Evolutionary conservation across 768 basidiomycete genomes (phyloP).

Genomic region (Lyophyllum shimeji): DNA sequence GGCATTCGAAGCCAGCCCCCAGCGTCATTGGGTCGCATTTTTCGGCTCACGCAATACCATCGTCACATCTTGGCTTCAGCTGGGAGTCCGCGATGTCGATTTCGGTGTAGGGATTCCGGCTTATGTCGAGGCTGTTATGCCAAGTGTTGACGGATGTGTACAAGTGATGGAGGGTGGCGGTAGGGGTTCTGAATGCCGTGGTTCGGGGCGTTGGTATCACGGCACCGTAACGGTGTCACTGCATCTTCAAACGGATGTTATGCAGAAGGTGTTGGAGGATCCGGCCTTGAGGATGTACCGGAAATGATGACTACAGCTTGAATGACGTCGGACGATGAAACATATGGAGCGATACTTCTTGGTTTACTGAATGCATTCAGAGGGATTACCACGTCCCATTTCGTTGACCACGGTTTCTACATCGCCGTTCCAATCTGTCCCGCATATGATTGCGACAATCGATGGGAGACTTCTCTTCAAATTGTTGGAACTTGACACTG

Average conservation of each 20-base stretch:
- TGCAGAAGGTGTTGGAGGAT: constrained; percentile 23
- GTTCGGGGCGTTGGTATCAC: constrained; percentile 19
- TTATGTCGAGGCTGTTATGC: constrained; percentile 32
- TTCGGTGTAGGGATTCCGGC: constrained; percentile 28
- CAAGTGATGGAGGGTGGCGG: constrained; percentile 28
- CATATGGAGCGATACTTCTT: too few species aligned
- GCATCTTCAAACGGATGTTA: constrained; percentile 21
- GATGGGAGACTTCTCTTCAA: too few species aligned
- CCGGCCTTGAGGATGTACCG: constrained; percentile 22
- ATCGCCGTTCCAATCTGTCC: too few species aligned
- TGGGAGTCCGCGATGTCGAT: constrained; percentile 32
- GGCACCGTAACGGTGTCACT: constrained; percentile 23
- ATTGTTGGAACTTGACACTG: too few species aligned
- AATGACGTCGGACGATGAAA: too few species aligned
- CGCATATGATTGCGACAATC: too few species aligned
- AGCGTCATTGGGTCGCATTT: constrained; percentile 34
- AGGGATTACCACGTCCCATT: too few species aligned
- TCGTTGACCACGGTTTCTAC: too few species aligned
- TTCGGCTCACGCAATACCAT: constrained; percentile 30
- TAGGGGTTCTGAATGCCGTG: background rate
- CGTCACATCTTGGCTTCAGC: constrained; percentile 32
- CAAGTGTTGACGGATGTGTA: constrained; percentile 30
- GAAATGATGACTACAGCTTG: background rate
- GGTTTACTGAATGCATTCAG: too few species aligned
- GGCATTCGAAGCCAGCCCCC: constrained; percentile 28